A percentile compares a stretch with the other conserved stretches of the same genome.
Conservation (phyloP, 495 filamentous ascomycete species). For the Podospora pseudopauciseta region DNA sequence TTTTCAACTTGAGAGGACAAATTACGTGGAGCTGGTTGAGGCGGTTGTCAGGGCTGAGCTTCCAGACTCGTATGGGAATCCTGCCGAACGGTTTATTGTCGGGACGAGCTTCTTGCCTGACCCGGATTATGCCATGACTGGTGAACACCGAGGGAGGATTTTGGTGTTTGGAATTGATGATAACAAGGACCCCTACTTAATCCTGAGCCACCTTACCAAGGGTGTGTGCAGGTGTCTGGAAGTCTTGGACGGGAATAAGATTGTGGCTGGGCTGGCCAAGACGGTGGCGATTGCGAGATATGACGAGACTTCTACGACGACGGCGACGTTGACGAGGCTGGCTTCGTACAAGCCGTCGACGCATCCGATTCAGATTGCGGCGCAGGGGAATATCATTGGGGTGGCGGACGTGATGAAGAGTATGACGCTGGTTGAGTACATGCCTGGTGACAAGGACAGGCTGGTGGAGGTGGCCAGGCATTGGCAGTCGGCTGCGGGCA, state of each 20-base stretch:
- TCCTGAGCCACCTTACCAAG: slow-evolving; percentile 60
- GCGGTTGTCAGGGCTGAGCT: slow-evolving; percentile 76
- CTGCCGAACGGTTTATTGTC: slow-evolving; percentile 78
- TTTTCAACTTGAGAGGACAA: slow-evolving; percentile 45
- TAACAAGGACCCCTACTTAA: slow-evolving; percentile 63
- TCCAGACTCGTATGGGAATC: slow-evolving; percentile 55
- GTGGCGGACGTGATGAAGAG: slow-evolving; percentile 96
- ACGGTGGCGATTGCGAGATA: slow-evolving; percentile 69
- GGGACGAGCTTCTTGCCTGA: slow-evolving; percentile 78
- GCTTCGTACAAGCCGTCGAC: slow-evolving; percentile 78
- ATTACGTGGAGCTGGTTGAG: slow-evolving; percentile 75
- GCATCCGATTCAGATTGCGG: slow-evolving; percentile 76
- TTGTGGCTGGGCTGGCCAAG: slow-evolving; percentile 82
- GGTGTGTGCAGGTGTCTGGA: slow-evolving; percentile 76
- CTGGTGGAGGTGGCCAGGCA: slow-evolving; percentile 76
- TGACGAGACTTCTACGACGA: slow-evolving; percentile 44
- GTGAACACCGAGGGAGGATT: slow-evolving; percentile 66
- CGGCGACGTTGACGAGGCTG: slow-evolving; percentile 57
- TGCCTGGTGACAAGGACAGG: slow-evolving; percentile 44
- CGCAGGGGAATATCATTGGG: slow-evolving; percentile 67
- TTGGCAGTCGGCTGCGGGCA: slow-evolving; percentile 75
- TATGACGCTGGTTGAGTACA: slow-evolving; percentile 68
- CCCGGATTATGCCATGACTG: slow-evolving; percentile 29
- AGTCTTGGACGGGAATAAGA: slow-evolving; percentile 63
- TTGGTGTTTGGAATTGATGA: slow-evolving; percentile 78